These are phyloP conservation scores for Gamsiella multidivaricata DNA, from an alignment of 192 early-diverging fungal species.

Conservation along the genomic window DNA sequence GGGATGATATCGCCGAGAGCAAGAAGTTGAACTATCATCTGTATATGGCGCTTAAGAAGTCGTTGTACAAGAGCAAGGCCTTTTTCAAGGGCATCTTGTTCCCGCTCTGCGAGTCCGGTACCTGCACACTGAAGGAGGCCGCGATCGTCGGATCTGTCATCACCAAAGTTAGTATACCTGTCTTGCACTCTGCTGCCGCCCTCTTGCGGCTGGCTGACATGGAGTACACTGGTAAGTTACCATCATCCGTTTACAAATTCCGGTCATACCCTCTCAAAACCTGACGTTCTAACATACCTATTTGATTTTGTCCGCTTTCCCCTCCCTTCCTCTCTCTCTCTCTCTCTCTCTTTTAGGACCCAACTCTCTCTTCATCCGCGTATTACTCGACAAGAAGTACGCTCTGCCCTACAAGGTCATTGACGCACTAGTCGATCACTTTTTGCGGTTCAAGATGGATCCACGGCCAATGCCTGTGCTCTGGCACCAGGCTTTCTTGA, in stretches of 20 bases:
- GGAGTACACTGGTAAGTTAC: constrained; percentile 92
- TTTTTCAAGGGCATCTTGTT: constrained; percentile 98
- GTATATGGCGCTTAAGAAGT: constrained; percentile 97
- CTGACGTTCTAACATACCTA: not conserved
- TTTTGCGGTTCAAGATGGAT: constrained; percentile 89
- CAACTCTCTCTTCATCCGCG: constrained; percentile 93
- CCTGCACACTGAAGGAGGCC: constrained; percentile 95
- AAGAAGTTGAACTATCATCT: constrained; percentile 98
- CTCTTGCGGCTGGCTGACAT: constrained; percentile 95
- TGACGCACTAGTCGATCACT: constrained; percentile 96
- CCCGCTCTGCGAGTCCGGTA: constrained; percentile 92
- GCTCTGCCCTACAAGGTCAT: constrained; percentile 97
- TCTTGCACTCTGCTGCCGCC: constrained; percentile 94
- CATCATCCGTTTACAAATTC: not conserved
- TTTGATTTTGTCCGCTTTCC: not conserved
- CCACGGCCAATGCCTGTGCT: constrained; percentile 89
- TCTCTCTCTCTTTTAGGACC: constrained; percentile 63
- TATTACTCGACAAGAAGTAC: constrained; percentile 98
- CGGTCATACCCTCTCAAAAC: not conserved
- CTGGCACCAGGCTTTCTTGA: constrained; percentile 96
- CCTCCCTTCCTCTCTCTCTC: not conserved
- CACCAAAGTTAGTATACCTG: constrained; percentile 92
- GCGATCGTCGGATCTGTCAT: constrained; percentile 94
- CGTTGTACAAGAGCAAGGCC: constrained; percentile 94
- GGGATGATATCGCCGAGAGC: constrained; percentile 96